These are phyloP conservation scores for Candida sp. DNA, from an alignment of 1,139 yeast species.

Conservation along the genomic window DNA sequence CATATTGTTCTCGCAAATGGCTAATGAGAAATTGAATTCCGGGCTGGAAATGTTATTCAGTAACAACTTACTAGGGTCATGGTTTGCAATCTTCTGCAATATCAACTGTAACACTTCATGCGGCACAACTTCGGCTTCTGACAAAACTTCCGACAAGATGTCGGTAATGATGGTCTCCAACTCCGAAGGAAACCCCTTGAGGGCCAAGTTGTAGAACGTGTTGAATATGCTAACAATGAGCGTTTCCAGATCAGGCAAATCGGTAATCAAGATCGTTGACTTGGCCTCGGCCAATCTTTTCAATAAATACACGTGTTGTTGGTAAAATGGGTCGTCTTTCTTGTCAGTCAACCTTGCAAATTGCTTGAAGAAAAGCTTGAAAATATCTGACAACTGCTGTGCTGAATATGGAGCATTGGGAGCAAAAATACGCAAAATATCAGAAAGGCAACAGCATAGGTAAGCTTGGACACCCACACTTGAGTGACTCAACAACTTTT, in stretches of 20 bases:
- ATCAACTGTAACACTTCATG: conserved; percentile 63
- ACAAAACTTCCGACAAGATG: conserved; percentile 74
- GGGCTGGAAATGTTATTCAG: conserved; percentile 41
- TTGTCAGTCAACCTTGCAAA: conserved; percentile 60
- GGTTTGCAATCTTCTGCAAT: conserved; percentile 48
- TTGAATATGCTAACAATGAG: conserved; percentile 62
- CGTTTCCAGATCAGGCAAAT: conserved; percentile 64
- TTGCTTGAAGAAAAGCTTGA: conserved; percentile 65
- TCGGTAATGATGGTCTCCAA: conserved; percentile 68
- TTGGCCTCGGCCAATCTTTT: conserved; percentile 78
- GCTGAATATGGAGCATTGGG: conserved; percentile 92
- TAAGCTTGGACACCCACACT: conserved; percentile 76
- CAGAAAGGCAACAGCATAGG: conserved; percentile 77
- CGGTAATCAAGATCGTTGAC: conserved; percentile 79
- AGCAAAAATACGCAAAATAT: conserved; percentile 77
- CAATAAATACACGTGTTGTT: conserved; percentile 69
- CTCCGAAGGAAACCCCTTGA: conserved; percentile 42
- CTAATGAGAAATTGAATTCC: conserved; percentile 69
- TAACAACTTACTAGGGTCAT: conserved; percentile 22
- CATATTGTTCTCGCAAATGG: conserved; percentile 70
- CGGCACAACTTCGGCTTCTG: conserved; percentile 77
- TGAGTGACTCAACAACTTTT: conserved; percentile 61
- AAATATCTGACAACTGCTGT: conserved; percentile 62
- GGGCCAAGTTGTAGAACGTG: conserved; percentile 60
- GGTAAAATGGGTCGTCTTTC: conserved; percentile 61